Evolutionary conservation across 2,329 filamentous ascomycete genomes (phyloP).

Genomic region (Talaromyces sp.): DNA sequence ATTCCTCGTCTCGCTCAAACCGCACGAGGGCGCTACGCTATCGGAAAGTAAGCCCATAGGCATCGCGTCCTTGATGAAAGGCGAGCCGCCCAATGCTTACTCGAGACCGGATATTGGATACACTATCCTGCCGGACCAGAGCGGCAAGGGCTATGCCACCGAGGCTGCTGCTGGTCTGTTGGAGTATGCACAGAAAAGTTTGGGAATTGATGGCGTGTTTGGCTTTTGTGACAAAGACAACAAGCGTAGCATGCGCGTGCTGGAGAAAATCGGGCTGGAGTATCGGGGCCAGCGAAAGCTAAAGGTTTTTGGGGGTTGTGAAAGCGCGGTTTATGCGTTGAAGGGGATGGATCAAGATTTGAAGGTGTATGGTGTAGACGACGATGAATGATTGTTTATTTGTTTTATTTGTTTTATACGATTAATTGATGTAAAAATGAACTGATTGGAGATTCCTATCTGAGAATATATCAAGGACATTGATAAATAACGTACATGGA

Average conservation of each 20-base stretch:
- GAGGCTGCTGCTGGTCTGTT: constrained; percentile 19
- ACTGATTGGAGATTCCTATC: not conserved
- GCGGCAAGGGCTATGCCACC: constrained; percentile 23
- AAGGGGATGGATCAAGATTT: constrained; percentile 16
- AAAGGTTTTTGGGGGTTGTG: constrained; percentile 14
- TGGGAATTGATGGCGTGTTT: constrained; percentile 17
- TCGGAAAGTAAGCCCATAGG: constrained; percentile 14
- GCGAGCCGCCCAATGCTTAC: constrained; percentile 16
- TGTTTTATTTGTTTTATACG: too few relatives aligned
- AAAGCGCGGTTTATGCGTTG: constrained; percentile 17
- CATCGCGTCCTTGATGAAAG: constrained; percentile 16
- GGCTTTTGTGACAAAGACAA: constrained; percentile 18
- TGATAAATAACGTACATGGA: not conserved
- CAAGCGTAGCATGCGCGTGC: constrained; percentile 15
- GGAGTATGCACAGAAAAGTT: constrained; percentile 13
- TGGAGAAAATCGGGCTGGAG: constrained; percentile 22
- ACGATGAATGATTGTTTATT: not conserved
- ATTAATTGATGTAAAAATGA: not conserved
- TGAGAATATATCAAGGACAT: not conserved
- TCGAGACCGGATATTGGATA: constrained; percentile 19
- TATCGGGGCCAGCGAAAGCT: constrained; percentile 16
- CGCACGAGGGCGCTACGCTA: not conserved
- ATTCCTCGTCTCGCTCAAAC: constrained; percentile 10
- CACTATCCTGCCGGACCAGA: constrained; percentile 19
- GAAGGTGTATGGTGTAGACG: constrained; percentile 13